phyloP scores from a whole-genome alignment of 768 basidiomycete species.

The Trametes sanguinea region DNA sequence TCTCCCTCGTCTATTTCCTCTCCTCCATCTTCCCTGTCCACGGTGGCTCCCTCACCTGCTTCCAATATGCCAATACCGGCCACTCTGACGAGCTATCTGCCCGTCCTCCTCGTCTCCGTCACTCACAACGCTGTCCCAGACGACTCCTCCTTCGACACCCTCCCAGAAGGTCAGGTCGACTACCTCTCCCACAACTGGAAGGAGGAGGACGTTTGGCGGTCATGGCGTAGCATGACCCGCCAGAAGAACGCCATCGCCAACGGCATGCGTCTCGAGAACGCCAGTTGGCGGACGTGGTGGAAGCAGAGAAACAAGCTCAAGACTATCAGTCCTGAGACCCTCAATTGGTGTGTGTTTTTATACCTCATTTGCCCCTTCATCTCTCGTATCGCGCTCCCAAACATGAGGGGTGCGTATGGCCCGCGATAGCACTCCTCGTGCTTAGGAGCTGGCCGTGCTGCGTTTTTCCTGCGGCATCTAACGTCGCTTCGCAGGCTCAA shows the following conservation, averaged over 20 bases:
- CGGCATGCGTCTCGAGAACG: slow-evolving; percentile 93
- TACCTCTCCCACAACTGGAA: slow-evolving; percentile 97
- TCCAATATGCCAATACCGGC: slow-evolving; percentile 30
- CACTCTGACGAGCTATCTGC: slow-evolving; percentile 54
- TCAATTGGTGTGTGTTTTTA: slow-evolving; percentile 80
- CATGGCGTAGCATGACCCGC: slow-evolving; percentile 98
- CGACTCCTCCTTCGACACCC: slow-evolving; percentile 79
- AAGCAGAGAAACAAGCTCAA: slow-evolving; percentile 96
- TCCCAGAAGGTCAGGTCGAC: slow-evolving; percentile 93
- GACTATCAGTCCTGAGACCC: slow-evolving; percentile 93
- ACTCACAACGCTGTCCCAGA: slow-evolving; percentile 60
- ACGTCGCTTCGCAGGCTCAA: slow-evolving; percentile 73
- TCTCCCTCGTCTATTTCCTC: neutral
- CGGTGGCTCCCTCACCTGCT: slow-evolving; percentile 2
- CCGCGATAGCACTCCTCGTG: slow-evolving; percentile 21
- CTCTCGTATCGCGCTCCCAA: slow-evolving; percentile 19
- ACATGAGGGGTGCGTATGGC: slow-evolving; percentile 14
- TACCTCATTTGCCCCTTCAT: slow-evolving; percentile 18
- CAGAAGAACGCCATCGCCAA: slow-evolving; percentile 99
- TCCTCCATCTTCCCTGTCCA: neutral
- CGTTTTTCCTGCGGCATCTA: slow-evolving; percentile 19
- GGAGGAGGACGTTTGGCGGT: slow-evolving; percentile 97
- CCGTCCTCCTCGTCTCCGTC: slow-evolving; percentile 67
- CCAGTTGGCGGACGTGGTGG: slow-evolving; percentile 99
- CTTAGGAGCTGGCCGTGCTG: slow-evolving; percentile 12